Conservation (phyloP, 2,329 filamentous ascomycete genomes). For the Sporothrix variecibatus region DNA sequence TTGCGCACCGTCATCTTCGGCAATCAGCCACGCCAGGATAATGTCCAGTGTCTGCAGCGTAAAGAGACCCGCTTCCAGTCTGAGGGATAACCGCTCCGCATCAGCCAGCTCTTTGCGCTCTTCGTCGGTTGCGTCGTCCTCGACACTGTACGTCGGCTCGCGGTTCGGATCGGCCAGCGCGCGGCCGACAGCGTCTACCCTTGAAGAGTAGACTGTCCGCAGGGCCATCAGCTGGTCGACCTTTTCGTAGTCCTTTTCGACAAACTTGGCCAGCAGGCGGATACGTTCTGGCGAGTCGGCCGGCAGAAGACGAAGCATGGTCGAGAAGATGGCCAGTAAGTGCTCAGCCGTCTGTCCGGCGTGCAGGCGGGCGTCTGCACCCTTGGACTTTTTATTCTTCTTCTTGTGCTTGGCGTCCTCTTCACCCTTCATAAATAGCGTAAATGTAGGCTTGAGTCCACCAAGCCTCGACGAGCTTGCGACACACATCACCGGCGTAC, state of each 20-base stretch:
- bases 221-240: slow-evolving; percentile 70
- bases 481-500: slow-evolving; percentile 60
- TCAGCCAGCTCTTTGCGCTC: slow-evolving; percentile 60
- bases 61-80: slow-evolving; percentile 83
- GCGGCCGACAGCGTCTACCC: slow-evolving; percentile 63
- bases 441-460: slow-evolving; percentile 82
- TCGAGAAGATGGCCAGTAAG: slow-evolving; percentile 80
- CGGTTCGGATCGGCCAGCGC: slow-evolving; percentile 52
- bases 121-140: slow-evolving; percentile 56
- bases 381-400: slow-evolving; percentile 25
- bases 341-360: slow-evolving; percentile 74
- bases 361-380: slow-evolving; percentile 36
- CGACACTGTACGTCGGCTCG: slow-evolving; percentile 36
- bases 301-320: slow-evolving; percentile 76
- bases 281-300: slow-evolving; percentile 77
- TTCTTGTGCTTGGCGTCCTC: slow-evolving; percentile 26
- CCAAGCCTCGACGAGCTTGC: slow-evolving; percentile 75
- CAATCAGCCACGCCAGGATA: slow-evolving; percentile 84
- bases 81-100: slow-evolving; percentile 71
- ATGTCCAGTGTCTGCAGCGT: slow-evolving; percentile 81
- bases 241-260: slow-evolving; percentile 93
- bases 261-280: slow-evolving; percentile 86
- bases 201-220: slow-evolving; percentile 67
- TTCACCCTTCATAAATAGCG: slow-evolving; percentile 74
- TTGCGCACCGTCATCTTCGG: slow-evolving; percentile 79